A percentile compares a stretch with the other conserved stretches of the same genome.
Conservation (phyloP, 768 basidiomycete genomes). For the Trametes cingulata region DNA sequence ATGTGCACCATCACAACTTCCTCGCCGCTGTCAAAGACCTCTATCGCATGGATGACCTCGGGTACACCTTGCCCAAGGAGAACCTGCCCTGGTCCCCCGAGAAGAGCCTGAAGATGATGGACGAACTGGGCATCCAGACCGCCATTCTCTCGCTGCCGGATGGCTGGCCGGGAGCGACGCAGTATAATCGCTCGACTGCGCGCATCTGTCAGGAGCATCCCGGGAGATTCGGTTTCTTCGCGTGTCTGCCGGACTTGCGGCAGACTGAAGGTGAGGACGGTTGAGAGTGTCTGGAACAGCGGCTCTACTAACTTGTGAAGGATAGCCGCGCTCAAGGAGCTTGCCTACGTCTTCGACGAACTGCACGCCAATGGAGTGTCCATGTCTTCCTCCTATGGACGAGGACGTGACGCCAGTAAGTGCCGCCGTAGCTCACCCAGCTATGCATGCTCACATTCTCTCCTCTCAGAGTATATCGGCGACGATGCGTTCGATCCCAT, state of each 20-base stretch:
- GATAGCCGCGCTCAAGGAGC: slow-evolving; percentile 58
- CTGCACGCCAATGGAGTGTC: slow-evolving; percentile 65
- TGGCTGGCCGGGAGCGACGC: slow-evolving; percentile 39
- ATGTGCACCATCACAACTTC: slow-evolving; percentile 78
- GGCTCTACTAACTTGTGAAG: background rate
- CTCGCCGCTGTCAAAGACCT: slow-evolving; percentile 49
- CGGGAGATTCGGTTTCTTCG: slow-evolving; percentile 67
- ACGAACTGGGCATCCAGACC: slow-evolving; percentile 53
- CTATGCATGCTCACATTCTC: background rate
- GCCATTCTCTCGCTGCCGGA: slow-evolving; percentile 71
- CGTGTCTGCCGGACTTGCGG: slow-evolving; percentile 48
- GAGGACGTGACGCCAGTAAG: slow-evolving; percentile 54
- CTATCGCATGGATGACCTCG: slow-evolving; percentile 45
- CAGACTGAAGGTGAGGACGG: background rate
- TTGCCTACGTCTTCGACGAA: slow-evolving; percentile 58
- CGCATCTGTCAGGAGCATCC: slow-evolving; percentile 51
- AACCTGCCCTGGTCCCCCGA: slow-evolving; percentile 66
- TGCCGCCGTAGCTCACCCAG: background rate
- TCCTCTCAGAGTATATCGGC: slow-evolving; percentile 57
- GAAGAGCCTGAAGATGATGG: slow-evolving; percentile 60
- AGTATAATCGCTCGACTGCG: slow-evolving; percentile 48
- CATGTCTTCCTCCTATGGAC: slow-evolving; percentile 65
- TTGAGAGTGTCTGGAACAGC: background rate
- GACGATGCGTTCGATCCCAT: slow-evolving; percentile 62
- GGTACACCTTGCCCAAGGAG: slow-evolving; percentile 62